Evolutionary conservation across 164 flowering plant species (phyloP), one percentile per base, ranked within the genome.

Genomic region (Malania oleifera): DNA sequence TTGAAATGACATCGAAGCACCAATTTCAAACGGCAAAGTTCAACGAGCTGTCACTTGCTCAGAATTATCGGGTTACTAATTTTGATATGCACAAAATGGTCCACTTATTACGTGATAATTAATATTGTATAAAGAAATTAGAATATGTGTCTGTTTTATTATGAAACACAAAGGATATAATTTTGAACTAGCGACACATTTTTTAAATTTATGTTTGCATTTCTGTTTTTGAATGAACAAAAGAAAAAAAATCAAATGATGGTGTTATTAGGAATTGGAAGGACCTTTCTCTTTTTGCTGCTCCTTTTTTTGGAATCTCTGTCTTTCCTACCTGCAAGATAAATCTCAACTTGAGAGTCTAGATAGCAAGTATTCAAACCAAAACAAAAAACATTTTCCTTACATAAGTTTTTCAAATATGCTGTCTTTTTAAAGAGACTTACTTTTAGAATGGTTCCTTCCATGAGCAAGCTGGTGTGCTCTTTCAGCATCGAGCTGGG

Each of bases 401-500:
- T 37, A 31, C n/a, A n/a, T 13, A 53, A 17, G 11, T 34, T 8
- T 28, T 7, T 24, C 39, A 19, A 18, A 19, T 75, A 52, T 70
- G 84, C 98, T 95, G 60, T 82, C 89, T 81, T 64, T 81, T 60
- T 65, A 77, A 61, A 41, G 73, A 51, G 88, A 77, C 68, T 81
- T 89, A 47, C 73, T 75, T 52, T 80, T 63, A 6, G 91, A 79
- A 60, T 78, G 87, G 70, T 90, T 90, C 68, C 92, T 83, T 52
- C 97, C 96, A 28, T 75, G 80, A 31, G 95, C 77, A 63, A 95
- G 97, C 69, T 95, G 90, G 61, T 59, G 74, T 35, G 95, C 96
- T 74, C 99, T 83, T 75, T 95, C 99, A 60, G 96, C 97, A 76
- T 95, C 97, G 63, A 95, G 73, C 58, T 86, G 97, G 56, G 97